phyloP scores from a whole-genome alignment of 2,329 filamentous ascomycete genomes.

The Bipolaris bicolor region DNA sequence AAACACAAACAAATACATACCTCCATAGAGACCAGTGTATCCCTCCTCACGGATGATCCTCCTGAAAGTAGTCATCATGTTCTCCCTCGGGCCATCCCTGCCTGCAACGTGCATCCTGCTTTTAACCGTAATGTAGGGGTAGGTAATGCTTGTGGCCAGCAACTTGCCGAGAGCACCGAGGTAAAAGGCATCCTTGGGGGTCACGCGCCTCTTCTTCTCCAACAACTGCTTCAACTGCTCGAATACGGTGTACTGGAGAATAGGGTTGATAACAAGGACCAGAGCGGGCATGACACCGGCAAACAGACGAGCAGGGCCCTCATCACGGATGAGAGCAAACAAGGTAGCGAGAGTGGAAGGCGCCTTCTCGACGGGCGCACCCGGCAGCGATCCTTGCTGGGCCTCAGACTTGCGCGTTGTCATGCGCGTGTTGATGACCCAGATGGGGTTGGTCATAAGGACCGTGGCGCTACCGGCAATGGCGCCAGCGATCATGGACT shows the following conservation, averaged over 20 bases:
- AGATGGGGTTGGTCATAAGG: slow-evolving; percentile 96
- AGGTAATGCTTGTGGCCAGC: slow-evolving; percentile 90
- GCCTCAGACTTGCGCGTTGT: slow-evolving; percentile 78
- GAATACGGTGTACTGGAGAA: slow-evolving; percentile 97
- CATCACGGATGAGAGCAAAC: slow-evolving; percentile 77
- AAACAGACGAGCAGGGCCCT: slow-evolving; percentile 86
- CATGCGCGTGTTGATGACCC: slow-evolving; percentile 98
- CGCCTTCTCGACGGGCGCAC: slow-evolving; percentile 60
- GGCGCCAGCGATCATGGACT: slow-evolving; percentile 94
- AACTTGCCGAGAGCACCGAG: slow-evolving; percentile 93
- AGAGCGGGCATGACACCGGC: slow-evolving; percentile 90
- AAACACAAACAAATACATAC: slow-evolving; percentile 56
- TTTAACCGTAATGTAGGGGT: slow-evolving; percentile 99
- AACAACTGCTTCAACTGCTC: slow-evolving; percentile 95
- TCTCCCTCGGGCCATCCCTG: slow-evolving; percentile 76
- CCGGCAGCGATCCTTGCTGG: slow-evolving; percentile 48
- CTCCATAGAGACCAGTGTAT: slow-evolving; percentile 90
- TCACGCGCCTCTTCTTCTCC: slow-evolving; percentile 78
- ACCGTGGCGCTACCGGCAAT: slow-evolving; percentile 94
- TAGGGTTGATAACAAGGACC: slow-evolving; percentile 95
- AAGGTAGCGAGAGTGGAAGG: slow-evolving; percentile 83
- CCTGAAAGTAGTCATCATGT: slow-evolving; percentile 77
- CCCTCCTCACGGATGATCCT: slow-evolving; percentile 87
- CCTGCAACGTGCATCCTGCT: slow-evolving; percentile 93
- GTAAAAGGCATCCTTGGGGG: slow-evolving; percentile 85